Evolutionary conservation across 352 stramenopile genomes (phyloP).

Genomic region (Heterotrichella gracilis): DNA sequence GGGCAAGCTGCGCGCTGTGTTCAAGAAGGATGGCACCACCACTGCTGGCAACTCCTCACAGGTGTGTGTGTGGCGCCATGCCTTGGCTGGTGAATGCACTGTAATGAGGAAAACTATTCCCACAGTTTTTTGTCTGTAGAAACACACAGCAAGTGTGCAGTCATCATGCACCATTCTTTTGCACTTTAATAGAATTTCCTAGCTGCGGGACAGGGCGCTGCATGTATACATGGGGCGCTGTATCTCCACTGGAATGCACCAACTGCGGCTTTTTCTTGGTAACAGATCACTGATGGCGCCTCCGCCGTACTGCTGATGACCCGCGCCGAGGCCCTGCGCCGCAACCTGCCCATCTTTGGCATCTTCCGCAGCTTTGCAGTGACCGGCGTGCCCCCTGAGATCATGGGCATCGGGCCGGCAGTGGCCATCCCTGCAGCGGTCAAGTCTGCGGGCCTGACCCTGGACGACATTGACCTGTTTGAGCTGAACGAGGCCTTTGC

Average conservation of each 20-base stretch:
- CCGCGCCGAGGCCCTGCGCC: constrained; percentile 24
- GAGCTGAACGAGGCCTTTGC: constrained; percentile 49
- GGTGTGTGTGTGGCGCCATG: too few relatives aligned
- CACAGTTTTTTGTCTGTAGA: too few relatives aligned
- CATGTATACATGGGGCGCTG: too few relatives aligned
- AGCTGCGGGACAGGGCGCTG: too few relatives aligned
- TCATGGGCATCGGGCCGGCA: constrained; percentile 38
- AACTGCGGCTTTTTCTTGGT: too few relatives aligned
- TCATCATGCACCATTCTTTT: too few relatives aligned
- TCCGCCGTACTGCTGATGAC: constrained; percentile 34
- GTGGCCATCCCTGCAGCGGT: constrained; percentile 31
- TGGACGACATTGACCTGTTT: constrained; percentile 35
- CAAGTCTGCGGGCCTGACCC: constrained; percentile 21
- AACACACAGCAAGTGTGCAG: too few relatives aligned
- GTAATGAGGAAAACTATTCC: too few relatives aligned
- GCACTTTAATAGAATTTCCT: too few relatives aligned
- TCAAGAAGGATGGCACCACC: constrained; percentile 26
- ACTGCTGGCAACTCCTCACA: constrained; percentile 33
- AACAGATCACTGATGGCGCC: constrained; percentile 32
- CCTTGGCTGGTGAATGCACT: too few relatives aligned
- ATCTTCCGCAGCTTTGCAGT: constrained; percentile 23
- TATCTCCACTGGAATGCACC: too few relatives aligned
- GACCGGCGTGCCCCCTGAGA: constrained; percentile 28
- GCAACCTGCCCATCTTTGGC: constrained; percentile 26
- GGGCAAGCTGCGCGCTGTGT: constrained; percentile 24